Percentiles rank a stretch among this genome's conserved stretches.
phyloP scores from a whole-genome alignment of 495 filamentous ascomycete species.

The Xylaria longipes region DNA sequence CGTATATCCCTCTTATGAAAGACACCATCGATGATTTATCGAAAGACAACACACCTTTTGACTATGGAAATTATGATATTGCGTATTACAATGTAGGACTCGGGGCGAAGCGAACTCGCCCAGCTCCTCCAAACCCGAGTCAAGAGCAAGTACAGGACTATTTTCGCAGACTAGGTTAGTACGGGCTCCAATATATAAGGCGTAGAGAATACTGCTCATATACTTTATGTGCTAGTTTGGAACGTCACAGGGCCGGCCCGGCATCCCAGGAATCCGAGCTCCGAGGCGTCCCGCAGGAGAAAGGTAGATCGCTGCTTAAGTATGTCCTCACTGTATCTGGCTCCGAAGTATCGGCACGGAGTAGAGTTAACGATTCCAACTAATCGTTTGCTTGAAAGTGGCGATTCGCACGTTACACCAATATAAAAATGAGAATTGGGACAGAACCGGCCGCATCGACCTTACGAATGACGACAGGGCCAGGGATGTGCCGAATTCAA shows the following conservation, averaged over 20 bases:
- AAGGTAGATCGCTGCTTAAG: constrained; percentile 1
- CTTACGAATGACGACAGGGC: neutral
- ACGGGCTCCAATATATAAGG: neutral
- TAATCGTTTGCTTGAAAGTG: neutral
- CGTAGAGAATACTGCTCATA: neutral
- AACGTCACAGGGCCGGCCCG: neutral
- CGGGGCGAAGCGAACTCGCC: neutral
- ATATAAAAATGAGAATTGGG: neutral
- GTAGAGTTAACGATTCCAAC: neutral
- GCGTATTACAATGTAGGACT: constrained; percentile 2
- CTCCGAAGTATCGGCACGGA: neutral
- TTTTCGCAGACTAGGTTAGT: neutral
- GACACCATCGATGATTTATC: neutral
- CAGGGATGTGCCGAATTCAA: neutral
- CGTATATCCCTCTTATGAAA: neutral
- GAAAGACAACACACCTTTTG: neutral
- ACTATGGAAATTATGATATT: neutral
- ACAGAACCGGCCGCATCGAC: neutral
- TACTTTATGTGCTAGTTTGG: neutral
- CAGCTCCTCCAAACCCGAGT: neutral
- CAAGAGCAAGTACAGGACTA: neutral
- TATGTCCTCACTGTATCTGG: neutral
- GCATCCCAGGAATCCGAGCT: neutral
- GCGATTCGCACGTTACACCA: neutral
- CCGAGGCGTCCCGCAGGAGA: neutral